Base-by-base conservation (phyloP, 2,329 filamentous ascomycete genomes). In the Alternaria solani region DNA sequence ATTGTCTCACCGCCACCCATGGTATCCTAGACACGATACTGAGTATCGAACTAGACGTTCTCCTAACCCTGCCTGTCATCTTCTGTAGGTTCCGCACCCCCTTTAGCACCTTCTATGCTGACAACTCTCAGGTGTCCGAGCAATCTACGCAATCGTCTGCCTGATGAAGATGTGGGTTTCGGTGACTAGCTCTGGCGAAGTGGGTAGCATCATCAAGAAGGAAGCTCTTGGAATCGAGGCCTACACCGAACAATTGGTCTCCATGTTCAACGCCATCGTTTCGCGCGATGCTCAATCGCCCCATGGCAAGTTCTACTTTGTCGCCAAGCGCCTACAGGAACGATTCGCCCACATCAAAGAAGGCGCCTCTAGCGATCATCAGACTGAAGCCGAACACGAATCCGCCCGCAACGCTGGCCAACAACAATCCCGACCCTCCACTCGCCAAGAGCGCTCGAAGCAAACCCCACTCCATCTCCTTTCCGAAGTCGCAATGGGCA, bases 101-200 rank as follows among this genome's bases (percentile, higher is more conserved):
- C 2, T 8, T 18, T 11, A 12, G 6, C n/a, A 4, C 11, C 14
- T 59, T 5, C 71, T 64, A 46, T 72, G 7, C 53, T 65, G 57
- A 66, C 23, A 6, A 38, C 1, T 14, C 28, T 2, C 44, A 79
- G 78, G 86, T 68, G 84, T 87, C 18, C 82, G 85, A 38, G 81
- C 83, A 47, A 83, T 85, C 11, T 88, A 87, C 67, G 83, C 85
- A 14, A 80, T 86, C 23, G 84, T 88, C 6, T 83, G 87, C 32
- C 78, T 88, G 7, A 86, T 87, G 75, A 88, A 87, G 67, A 83
- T 88, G 79, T 86, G 85, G 75, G 84, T 86, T 48, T 84, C 85
- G 1, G 80, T 83, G 7, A 82, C 80, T 4, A 79, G 78, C n/a
- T 82, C 82, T 4, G 78, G 78, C 20, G 83, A 85, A 66, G 76